Evolutionary conservation across 495 filamentous ascomycete species (phyloP), one percentile per base, ranked within the genome.

Genomic region (Xylaria scruposa): DNA sequence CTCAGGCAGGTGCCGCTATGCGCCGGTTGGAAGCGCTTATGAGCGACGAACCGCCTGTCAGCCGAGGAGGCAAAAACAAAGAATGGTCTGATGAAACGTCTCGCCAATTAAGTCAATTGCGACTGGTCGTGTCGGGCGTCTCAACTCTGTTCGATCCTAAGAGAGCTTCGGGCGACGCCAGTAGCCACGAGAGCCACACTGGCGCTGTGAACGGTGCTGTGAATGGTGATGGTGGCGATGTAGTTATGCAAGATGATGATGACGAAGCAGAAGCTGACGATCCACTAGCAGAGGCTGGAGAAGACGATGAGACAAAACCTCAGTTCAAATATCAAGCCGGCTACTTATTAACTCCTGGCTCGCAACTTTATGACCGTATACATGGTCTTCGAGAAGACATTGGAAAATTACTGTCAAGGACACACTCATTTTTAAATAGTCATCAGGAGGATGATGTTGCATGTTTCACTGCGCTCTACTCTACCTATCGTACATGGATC

Each of bases 21-120:
- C 69, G 80, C 67, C 88, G 91, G 44, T 83, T 99, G 1, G 86
- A 85, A 53, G 88, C 90, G 42, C 85, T 99, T 44, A 97, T 93
- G 67, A 88, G 91, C 72, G 91, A 93, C 46, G 88, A 90, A 40
- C 93, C 95, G 5, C 91, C 87, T n/a, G 90, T 97, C 38, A 98
- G 95, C 80, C 88, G 95, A 54, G 94, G 97, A 75, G 96, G 96
- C 54, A 97, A 92, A 77, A 96, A 95, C 65, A 98, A 98, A 80
- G 95, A 97, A 74, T 99, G 96, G 96, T 97, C 95, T 0, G 96
- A 99, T 81, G 97, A 98, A 80, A 91, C 98, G 40, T 93, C 94
- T 4, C 85, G 96, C 69, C 97, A 97, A 79, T 81, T 99, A 59
- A 91, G 94, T 3, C 91, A 97, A 60, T 83, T 98, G 21, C 87